Conservation (phyloP, 2,329 filamentous ascomycete genomes). For the Aspergillus versicolor region DNA sequence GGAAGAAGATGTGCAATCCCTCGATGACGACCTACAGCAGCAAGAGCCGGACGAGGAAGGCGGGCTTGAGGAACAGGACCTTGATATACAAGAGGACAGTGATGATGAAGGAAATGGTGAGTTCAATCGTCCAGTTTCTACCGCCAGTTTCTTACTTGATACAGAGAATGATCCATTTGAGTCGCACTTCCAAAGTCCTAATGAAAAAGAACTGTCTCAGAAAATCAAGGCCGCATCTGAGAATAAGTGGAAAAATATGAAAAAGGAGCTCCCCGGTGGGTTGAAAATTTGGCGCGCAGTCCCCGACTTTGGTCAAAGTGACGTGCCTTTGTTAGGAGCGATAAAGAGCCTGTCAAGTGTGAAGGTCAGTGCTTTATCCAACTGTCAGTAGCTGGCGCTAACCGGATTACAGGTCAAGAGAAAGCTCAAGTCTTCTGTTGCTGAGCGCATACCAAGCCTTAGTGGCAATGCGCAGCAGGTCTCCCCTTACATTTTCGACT, state of each 20-base stretch:
- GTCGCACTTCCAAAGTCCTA: conserved; percentile 69
- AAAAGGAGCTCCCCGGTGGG: conserved; percentile 33
- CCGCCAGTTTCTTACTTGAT: not conserved
- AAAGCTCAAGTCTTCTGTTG: conserved; percentile 59
- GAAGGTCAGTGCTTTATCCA: conserved; percentile 30
- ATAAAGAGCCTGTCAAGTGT: conserved; percentile 33
- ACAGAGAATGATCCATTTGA: conserved; percentile 71
- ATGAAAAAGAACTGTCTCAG: conserved; percentile 59
- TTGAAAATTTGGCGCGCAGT: conserved; percentile 31
- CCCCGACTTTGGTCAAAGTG: conserved; percentile 29
- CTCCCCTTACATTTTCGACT: conserved; percentile 73
- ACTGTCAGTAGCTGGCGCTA: not conserved
- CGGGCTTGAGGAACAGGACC: conserved; percentile 40
- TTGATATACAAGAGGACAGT: conserved; percentile 29
- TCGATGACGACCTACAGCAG: conserved; percentile 49
- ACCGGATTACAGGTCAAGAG: conserved; percentile 64
- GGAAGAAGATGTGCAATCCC: conserved; percentile 28
- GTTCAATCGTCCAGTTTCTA: not conserved
- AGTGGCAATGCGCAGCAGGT: conserved; percentile 63
- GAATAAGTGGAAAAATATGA: conserved; percentile 51
- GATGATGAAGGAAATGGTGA: conserved; percentile 38
- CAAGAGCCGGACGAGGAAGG: conserved; percentile 44
- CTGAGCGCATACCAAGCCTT: conserved; percentile 57
- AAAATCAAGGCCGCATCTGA: conserved; percentile 48
- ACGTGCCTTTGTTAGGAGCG: conserved; percentile 26